Conservation (phyloP, 1,284 basidiomycete genomes). For the Gymnopus androsaceus region DNA sequence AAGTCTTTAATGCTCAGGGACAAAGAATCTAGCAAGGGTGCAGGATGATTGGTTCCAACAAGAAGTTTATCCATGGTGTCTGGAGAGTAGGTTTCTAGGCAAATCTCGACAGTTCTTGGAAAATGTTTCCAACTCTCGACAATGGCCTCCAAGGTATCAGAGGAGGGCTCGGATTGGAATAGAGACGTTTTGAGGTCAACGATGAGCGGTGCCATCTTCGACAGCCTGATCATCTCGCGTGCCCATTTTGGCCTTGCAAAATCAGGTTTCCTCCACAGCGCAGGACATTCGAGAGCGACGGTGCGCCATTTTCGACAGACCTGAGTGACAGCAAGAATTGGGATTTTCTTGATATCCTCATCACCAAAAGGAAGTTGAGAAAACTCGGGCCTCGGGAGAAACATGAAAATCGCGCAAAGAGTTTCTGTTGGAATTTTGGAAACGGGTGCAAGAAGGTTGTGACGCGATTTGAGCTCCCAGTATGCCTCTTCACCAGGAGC, state of each 20-base stretch:
- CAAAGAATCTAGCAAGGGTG: conserved; percentile 15
- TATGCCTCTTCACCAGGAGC: conserved; percentile 13
- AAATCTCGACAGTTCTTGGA: conserved; percentile 9
- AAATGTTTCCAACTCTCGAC: conserved; percentile 11
- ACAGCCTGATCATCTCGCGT: conserved; percentile 17
- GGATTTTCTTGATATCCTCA: neutral
- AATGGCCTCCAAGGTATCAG: conserved; percentile 9
- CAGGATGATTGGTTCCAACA: conserved; percentile 5
- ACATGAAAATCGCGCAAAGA: conserved; percentile 27
- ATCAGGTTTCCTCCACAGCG: conserved; percentile 16
- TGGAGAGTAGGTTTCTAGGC: neutral
- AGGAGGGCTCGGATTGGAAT: conserved; percentile 1
- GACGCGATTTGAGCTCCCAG: conserved; percentile 15
- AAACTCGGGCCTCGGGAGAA: neutral
- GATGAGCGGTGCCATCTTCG: conserved; percentile 18
- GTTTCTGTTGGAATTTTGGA: conserved; percentile 32
- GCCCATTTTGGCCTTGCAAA: conserved; percentile 15
- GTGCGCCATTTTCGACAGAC: conserved; percentile 16
- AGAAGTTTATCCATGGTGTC: conserved; percentile 12
- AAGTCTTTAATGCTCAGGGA: conserved; percentile 10
- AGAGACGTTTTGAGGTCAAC: conserved; percentile 9
- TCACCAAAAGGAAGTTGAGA: neutral
- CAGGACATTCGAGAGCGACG: conserved; percentile 13
- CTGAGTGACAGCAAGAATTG: conserved; percentile 15
- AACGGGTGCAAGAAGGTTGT: conserved; percentile 20